Evolutionary conservation across 805 yeast genomes (phyloP).

Genomic region (Pichia heedii): DNA sequence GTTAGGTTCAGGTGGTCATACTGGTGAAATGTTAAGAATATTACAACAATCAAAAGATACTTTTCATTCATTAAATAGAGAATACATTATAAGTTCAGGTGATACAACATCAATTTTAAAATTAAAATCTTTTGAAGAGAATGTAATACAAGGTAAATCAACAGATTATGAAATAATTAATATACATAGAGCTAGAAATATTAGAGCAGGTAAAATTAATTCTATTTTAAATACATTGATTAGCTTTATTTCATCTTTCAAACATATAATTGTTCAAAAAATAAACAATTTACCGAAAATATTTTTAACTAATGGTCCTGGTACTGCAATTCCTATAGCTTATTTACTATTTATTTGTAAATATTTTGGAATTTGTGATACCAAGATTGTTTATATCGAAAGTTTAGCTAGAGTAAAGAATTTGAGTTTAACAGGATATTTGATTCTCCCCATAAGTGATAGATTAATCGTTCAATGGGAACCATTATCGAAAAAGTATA

Average conservation of each 20-base stretch:
- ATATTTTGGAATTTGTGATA: slow-evolving; percentile 34
- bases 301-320: slow-evolving; percentile 66
- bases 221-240: slow-evolving; percentile 27
- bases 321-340: slow-evolving; percentile 65
- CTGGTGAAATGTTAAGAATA: slow-evolving; percentile 88
- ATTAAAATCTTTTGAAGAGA: slow-evolving; percentile 30
- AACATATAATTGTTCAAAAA: slow-evolving; percentile 6
- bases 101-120: slow-evolving; percentile 37
- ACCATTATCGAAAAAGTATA: slow-evolving; percentile 39
- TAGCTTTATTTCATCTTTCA: slow-evolving; percentile 23
- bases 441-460: slow-evolving; percentile 64
- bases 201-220: slow-evolving; percentile 27
- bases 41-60: slow-evolving; percentile 31
- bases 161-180: slow-evolving; percentile 19
- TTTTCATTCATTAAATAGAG: slow-evolving; percentile 16
- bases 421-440: slow-evolving; percentile 67
- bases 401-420: slow-evolving; percentile 73
- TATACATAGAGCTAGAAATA: slow-evolving; percentile 30
- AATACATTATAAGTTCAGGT: slow-evolving; percentile 33
- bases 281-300: slow-evolving; percentile 19
- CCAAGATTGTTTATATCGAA: slow-evolving; percentile 72
- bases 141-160: slow-evolving; percentile 4
- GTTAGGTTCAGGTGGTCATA: slow-evolving; percentile 96
- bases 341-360: slow-evolving; percentile 45
- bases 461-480: slow-evolving; percentile 90